Evolutionary conservation across 169 alveolate genomes (phyloP), one percentile per base, ranked within the genome.

Genomic region (Theileria orientalis): DNA sequence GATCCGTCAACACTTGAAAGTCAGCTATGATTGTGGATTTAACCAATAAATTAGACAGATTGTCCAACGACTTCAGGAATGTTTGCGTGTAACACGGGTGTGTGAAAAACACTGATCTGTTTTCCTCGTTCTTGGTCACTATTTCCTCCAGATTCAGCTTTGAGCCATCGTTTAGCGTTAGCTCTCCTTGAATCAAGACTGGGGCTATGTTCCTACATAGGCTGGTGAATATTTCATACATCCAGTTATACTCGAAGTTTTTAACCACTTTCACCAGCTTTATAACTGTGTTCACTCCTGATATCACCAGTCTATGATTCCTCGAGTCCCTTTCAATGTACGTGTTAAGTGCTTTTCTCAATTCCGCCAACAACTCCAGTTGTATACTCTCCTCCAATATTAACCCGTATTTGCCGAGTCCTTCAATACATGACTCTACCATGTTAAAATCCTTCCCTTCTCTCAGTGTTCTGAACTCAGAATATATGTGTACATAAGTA

Each of bases 141-240:
- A 27, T 5, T 16, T 3, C 63, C n/a, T 21, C 63, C 27, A 13
- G 23, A 54, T 54, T 7, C 33, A 23, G 33, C n/a, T 33, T 33
- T 13, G 23, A 6, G 2, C n/a, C 42, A 13, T 54, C 33, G 13
- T 19, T 23, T 16, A 54, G 33, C 11, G 27, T 7, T 3, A 59
- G 11, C 73, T 76, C 73, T n/a, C 87, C 87, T 57, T 79, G 83
- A 61, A 47, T 56, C 47, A 79, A 76, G 30, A 52, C 62, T n/a
- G 83, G 83, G 2, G 67, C 77, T 16, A 74, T 72, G 67, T 41
- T 71, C 27, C 29, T 67, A 1, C 59, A 47, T 62, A 79, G 54
- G 9, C 76, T 64, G 0, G 72, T 71, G 52, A 71, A 64, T 62
- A 59, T 76, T 64, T 79, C 82, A 2, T 67, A 35, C 23, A 79